Evolutionary conservation across 345 rosid species (phyloP).

Genomic region (Lepidium didymum): DNA sequence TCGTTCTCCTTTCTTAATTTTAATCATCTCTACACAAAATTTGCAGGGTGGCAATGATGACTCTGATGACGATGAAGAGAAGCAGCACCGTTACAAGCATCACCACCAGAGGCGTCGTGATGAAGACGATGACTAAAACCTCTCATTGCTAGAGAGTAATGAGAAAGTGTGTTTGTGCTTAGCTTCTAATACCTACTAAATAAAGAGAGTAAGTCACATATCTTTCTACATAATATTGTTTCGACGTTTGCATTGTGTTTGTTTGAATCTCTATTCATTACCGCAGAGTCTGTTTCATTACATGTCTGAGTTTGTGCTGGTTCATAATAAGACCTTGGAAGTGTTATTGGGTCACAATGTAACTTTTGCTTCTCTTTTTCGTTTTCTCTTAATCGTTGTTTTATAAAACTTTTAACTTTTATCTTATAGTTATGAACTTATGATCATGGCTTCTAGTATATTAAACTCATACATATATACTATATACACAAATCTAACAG

Average conservation of each 20-base stretch:
- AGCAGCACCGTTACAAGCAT: constrained; percentile 38
- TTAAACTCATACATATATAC: too few relatives aligned
- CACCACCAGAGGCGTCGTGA: constrained; percentile 53
- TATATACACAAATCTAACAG: too few relatives aligned
- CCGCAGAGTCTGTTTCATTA: not conserved
- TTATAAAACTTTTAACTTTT: not conserved
- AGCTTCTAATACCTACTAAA: constrained; percentile 19
- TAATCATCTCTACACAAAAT: not conserved
- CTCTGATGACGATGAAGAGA: constrained; percentile 48
- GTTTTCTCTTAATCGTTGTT: constrained; percentile 23
- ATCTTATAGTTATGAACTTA: not conserved
- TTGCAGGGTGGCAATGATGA: constrained; percentile 57
- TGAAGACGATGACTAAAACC: constrained; percentile 39
- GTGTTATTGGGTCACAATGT: too few relatives aligned
- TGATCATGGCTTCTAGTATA: not conserved
- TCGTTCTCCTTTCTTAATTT: not conserved
- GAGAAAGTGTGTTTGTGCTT: constrained; percentile 7
- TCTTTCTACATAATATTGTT: not conserved
- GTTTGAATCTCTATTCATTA: constrained; percentile 5
- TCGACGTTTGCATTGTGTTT: not conserved
- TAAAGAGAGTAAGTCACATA: constrained; percentile 17
- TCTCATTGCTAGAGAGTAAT: not conserved
- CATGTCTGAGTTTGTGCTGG: constrained; percentile 8
- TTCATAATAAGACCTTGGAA: constrained; percentile 15
- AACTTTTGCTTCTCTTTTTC: constrained; percentile 11